Evolutionary conservation across 148 eudicot species (phyloP), one percentile per base, ranked within the genome.

Genomic region (Spergularia bocconei): DNA sequence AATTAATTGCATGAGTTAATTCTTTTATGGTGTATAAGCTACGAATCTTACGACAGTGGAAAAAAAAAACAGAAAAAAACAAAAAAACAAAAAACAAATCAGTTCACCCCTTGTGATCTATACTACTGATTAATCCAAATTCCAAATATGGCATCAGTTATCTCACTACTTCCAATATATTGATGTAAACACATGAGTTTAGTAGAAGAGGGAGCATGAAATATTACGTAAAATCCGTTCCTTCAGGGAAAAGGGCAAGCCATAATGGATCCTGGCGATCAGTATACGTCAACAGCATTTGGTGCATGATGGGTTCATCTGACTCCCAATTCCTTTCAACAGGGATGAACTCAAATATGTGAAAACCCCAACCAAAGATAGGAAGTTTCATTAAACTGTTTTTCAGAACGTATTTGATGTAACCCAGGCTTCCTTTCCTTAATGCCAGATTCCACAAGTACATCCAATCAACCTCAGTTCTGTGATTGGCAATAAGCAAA

Each of bases 391-490:
- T 91, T 70, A 91, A 80, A 80, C 92, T 91, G 78, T 84, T 87
- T 77, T 91, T 91, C 25, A 91, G 90, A 71, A 91, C 81, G 81
- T 88, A 91, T 67, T 88, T 91, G 84, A 91, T 87, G 84, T 76
- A 84, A 25, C 91, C 96, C 67, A 88, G 69, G 61, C 87, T 71
- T 41, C 86, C 96, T 73, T 91, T 91, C 36, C 96, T 76, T 64
- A 88, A 75, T 44, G 96, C 96, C 80, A 91, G 89, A 77, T 91
- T 80, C 96, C 96, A 88, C 70, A 91, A 72, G 78, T 91, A 91
- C 96, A 91, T 91, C 96, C 96, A 88, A 80, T 91, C 96, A 83
- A 91, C 92, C 78, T 91, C 96, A n/a, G 96, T 91, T 79, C 92
- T 83, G 79, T 91, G 96, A 66, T 91, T 91, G 57, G 92, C 89